Conservation (phyloP, 345 rosid species). For the Dipteronia dyeriana region DNA sequence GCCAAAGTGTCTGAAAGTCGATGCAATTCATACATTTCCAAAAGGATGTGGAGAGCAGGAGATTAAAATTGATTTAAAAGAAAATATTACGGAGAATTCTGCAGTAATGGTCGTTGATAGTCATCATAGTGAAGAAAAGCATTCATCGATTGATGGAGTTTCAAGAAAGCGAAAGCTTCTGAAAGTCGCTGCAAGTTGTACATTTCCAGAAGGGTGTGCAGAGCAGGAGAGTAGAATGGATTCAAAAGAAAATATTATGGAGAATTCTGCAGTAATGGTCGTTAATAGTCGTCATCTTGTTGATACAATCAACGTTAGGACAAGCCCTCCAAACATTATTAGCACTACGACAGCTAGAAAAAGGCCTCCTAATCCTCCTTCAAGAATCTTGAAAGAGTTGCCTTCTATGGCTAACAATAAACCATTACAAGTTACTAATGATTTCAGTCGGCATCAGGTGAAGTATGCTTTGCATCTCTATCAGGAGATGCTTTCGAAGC, state of each 20-base stretch:
- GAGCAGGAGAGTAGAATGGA: too few relatives aligned
- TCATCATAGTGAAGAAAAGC: too few relatives aligned
- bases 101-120: background rate
- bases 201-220: slow-evolving; percentile 1
- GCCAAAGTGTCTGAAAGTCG: background rate
- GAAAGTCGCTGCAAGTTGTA: background rate
- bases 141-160: background rate
- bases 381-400: background rate
- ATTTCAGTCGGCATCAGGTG: background rate
- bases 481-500: background rate
- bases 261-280: background rate
- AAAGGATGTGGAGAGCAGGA: background rate
- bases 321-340: background rate
- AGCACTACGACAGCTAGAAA: background rate
- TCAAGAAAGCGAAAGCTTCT: background rate
- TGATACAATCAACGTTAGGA: too few relatives aligned
- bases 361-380: background rate
- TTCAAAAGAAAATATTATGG: background rate
- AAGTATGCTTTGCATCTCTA: background rate
- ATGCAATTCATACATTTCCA: background rate
- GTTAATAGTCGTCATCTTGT: too few relatives aligned
- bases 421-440: background rate
- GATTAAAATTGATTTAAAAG: background rate
- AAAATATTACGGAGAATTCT: background rate
- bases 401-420: background rate